Evolutionary conservation across 2,329 filamentous ascomycete genomes (phyloP).

Genomic region (Colletotrichum tropicicola): DNA sequence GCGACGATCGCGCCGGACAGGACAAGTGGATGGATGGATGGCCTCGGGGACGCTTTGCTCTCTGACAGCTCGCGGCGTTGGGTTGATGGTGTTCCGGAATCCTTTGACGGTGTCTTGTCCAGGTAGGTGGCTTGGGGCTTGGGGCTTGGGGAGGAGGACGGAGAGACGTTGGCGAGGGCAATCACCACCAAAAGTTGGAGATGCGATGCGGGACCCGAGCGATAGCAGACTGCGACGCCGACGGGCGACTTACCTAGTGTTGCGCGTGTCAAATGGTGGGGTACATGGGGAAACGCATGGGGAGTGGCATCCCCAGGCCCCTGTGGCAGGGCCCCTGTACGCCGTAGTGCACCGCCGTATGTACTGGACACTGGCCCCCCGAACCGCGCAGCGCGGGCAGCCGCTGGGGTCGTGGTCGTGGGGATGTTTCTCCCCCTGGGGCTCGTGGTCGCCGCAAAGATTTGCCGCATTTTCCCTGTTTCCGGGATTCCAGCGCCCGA

Average conservation of each 20-base stretch:
- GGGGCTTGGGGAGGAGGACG: not conserved
- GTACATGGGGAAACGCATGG: conserved; percentile 28
- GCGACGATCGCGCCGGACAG: conserved; percentile 1
- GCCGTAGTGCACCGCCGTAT: too few relatives aligned
- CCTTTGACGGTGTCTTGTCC: not conserved
- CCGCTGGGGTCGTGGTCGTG: too few relatives aligned
- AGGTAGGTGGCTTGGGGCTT: not conserved
- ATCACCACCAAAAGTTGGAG: not conserved
- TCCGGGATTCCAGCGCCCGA: conserved; percentile 23
- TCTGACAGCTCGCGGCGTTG: not conserved
- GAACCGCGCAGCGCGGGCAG: too few relatives aligned
- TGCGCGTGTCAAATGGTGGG: conserved; percentile 28
- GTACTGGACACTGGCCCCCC: too few relatives aligned
- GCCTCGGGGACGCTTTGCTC: not conserved
- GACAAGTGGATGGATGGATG: not conserved
- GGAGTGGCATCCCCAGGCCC: conserved; percentile 8
- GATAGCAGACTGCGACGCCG: not conserved
- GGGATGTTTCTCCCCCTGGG: not conserved
- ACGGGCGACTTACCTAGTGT: too few relatives aligned
- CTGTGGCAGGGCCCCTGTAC: conserved; percentile 6
- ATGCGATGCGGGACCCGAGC: conserved; percentile 13
- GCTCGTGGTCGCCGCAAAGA: conserved; percentile 21
- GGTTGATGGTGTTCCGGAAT: not conserved
- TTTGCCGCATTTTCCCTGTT: conserved; percentile 31
- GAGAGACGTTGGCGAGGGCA: not conserved